Evolutionary conservation across 1,284 basidiomycete genomes (phyloP).

Genomic region (Mixia osmundae): DNA sequence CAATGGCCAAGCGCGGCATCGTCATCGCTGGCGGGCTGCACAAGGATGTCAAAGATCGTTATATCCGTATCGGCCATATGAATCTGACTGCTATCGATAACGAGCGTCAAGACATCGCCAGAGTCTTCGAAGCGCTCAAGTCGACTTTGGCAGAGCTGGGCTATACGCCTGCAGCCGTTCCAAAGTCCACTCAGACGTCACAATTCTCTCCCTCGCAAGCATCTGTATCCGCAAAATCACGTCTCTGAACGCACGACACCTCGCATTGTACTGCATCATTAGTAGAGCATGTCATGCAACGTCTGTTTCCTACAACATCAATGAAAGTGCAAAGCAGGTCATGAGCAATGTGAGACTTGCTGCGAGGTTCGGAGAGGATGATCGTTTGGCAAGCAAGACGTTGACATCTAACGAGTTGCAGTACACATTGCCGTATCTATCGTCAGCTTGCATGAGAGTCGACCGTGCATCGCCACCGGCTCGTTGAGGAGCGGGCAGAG

Average conservation of each 20-base stretch:
- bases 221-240: no score
- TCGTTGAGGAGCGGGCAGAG: constrained; percentile 2
- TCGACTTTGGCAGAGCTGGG: constrained; percentile 25
- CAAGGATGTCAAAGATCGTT: constrained; percentile 55
- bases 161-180: no score
- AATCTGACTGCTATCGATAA: constrained; percentile 30
- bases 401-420: constrained; percentile 11
- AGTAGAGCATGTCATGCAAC: no score
- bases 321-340: no score
- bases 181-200: no score
- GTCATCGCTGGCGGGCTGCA: constrained; percentile 79
- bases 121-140: constrained; percentile 39
- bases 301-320: no score
- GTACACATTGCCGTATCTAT: constrained; percentile 13
- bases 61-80: constrained; percentile 18
- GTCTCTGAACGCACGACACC: no score
- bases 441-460: constrained; percentile 1
- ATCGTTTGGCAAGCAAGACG: not conserved
- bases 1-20: constrained; percentile 24
- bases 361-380: not conserved
- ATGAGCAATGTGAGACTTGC: not conserved
- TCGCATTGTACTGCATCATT: no score
- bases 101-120: constrained; percentile 47
- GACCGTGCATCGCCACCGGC: constrained; percentile 4
- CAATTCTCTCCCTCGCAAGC: no score